Percentiles rank a stretch among this genome's conserved stretches.
These are phyloP conservation scores for Chlorociboria aeruginascens DNA, from an alignment of 495 filamentous ascomycete genomes.

Conservation along the genomic window DNA sequence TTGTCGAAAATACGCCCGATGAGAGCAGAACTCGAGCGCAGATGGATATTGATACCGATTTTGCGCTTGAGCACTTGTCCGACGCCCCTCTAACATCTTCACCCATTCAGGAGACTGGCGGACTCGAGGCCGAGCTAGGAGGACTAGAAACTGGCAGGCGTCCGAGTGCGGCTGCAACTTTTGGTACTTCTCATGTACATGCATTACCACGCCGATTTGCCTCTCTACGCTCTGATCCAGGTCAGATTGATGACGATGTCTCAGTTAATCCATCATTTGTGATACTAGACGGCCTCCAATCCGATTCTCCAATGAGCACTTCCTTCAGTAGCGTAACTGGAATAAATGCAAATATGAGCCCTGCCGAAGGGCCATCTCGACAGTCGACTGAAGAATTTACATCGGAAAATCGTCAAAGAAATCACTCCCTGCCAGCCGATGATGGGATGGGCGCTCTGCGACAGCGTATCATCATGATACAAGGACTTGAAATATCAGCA, in stretches of 20 bases:
- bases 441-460: constrained; percentile 79
- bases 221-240: constrained; percentile 4
- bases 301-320: constrained; percentile 5
- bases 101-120: constrained; percentile 18
- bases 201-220: constrained; percentile 1
- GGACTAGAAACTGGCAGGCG: not conserved
- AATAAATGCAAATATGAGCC: constrained; percentile 18
- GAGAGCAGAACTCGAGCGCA: not conserved
- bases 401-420: constrained; percentile 15
- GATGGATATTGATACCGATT: not conserved
- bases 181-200: not conserved
- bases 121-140: constrained; percentile 15
- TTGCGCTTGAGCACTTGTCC: not conserved
- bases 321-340: not conserved
- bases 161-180: not conserved
- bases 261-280: constrained; percentile 18
- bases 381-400: not conserved
- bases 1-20: constrained; percentile 14
- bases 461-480: constrained; percentile 65
- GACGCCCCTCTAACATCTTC: constrained; percentile 15
- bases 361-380: constrained; percentile 11
- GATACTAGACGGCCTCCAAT: constrained; percentile 13
- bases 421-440: constrained; percentile 60
- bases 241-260: constrained; percentile 10
- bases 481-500: constrained; percentile 48